These are phyloP conservation scores for Salix exigua DNA, from an alignment of 345 rosid genomes.

Conservation along the genomic window DNA sequence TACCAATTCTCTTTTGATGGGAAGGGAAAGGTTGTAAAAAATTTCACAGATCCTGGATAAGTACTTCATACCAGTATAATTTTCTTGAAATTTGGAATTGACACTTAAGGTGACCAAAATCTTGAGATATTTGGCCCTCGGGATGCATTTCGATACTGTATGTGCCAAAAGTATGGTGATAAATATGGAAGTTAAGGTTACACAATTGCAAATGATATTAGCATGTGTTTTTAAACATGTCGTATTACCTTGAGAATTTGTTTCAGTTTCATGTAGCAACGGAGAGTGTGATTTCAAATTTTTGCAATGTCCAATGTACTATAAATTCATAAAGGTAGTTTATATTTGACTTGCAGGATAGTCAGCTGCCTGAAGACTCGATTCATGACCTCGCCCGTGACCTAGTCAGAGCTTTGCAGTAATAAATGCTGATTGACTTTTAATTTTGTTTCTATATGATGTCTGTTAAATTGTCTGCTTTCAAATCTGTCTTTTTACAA, in stretches of 20 bases:
- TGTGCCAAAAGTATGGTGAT: neutral
- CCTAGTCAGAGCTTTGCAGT: slow-evolving; percentile 82
- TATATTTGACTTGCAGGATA: slow-evolving; percentile 54
- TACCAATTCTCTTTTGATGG: neutral
- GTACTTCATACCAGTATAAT: neutral
- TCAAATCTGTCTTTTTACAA: slow-evolving; percentile 9
- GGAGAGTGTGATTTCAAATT: neutral
- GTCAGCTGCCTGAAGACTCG: slow-evolving; percentile 86
- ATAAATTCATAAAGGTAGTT: slow-evolving; percentile 3
- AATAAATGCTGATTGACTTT: slow-evolving; percentile 31
- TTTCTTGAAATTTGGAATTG: neutral
- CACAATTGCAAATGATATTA: neutral
- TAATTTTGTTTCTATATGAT: slow-evolving; percentile 4
- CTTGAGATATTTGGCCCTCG: neutral
- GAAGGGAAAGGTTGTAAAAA: neutral
- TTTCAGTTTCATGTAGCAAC: neutral
- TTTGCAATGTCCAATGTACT: neutral
- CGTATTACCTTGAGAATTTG: neutral
- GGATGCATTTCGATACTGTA: neutral
- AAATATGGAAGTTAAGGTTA: neutral
- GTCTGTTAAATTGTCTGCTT: neutral
- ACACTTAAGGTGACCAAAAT: neutral
- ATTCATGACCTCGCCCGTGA: slow-evolving; percentile 70
- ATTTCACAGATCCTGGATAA: no score
- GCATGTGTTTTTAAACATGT: no score